Conservation (phyloP, 2,329 filamentous ascomycete genomes). For the Microdochium paspali region DNA sequence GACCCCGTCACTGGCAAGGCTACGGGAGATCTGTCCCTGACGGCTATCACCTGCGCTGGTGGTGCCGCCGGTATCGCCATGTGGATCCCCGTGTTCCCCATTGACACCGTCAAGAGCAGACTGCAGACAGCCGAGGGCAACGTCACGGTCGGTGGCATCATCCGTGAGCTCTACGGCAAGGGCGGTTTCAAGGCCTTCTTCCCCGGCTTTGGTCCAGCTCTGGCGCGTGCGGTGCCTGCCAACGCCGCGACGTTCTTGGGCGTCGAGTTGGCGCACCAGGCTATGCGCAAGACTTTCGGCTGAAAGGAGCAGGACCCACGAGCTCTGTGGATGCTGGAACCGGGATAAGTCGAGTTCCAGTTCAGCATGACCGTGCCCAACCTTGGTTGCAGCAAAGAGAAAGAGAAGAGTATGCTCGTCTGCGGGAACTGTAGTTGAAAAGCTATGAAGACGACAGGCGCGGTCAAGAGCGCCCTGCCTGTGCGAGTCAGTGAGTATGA, state of each 20-base stretch:
- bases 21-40: conserved; percentile 67
- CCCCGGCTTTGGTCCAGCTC: conserved; percentile 86
- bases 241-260: conserved; percentile 93
- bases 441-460: no score
- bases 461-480: no score
- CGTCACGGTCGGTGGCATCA: conserved; percentile 69
- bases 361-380: no score
- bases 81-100: conserved; percentile 98
- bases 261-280: conserved; percentile 74
- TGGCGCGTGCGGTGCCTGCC: conserved; percentile 87
- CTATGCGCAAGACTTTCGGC: conserved; percentile 68
- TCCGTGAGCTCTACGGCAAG: conserved; percentile 71
- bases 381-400: no score
- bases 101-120: conserved; percentile 92
- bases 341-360: no score
- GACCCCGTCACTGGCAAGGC: conserved; percentile 65
- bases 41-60: conserved; percentile 77
- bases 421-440: no score
- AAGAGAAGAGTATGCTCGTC: no score
- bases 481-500: no score
- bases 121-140: conserved; percentile 86
- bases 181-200: conserved; percentile 92
- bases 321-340: no score
- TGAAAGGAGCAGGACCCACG: no score
- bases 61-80: conserved; percentile 90